Percentiles rank a stretch among this genome's conserved stretches.
Evolutionary conservation across 2,329 filamentous ascomycete genomes (phyloP).

Genomic region (Claviceps cyperi): DNA sequence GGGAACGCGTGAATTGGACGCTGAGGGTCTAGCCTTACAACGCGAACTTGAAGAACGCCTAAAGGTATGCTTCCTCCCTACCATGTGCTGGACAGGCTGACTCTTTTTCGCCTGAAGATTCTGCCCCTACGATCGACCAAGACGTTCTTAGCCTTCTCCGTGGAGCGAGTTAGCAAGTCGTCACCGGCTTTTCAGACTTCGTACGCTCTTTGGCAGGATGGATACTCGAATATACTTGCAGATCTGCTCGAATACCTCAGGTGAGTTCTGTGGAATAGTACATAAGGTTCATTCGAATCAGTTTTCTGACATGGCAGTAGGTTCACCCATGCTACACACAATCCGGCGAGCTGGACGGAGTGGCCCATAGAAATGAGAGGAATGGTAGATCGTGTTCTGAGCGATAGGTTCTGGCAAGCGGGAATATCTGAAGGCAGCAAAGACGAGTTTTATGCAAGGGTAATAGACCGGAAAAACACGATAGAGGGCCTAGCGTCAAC

Average conservation of each 20-base stretch:
- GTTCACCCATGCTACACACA: constrained; percentile 84
- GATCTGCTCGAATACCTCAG: constrained; percentile 72
- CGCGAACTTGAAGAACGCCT: constrained; percentile 62
- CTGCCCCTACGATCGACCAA: constrained; percentile 80
- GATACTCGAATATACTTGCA: constrained; percentile 70
- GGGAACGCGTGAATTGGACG: constrained; percentile 62
- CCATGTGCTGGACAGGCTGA: constrained; percentile 5
- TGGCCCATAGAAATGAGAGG: constrained; percentile 61
- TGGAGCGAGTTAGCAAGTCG: constrained; percentile 69
- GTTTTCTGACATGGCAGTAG: constrained; percentile 22
- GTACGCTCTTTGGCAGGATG: constrained; percentile 69
- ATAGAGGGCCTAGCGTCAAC: constrained; percentile 90
- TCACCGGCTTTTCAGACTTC: constrained; percentile 62
- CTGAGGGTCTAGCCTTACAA: constrained; percentile 67
- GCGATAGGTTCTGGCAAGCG: constrained; percentile 95
- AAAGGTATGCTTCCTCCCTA: constrained; percentile 30
- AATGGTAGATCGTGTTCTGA: constrained; percentile 70
- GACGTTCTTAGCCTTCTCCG: constrained; percentile 80
- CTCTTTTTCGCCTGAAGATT: constrained; percentile 24
- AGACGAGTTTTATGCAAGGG: constrained; percentile 89
- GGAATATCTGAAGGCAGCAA: constrained; percentile 92
- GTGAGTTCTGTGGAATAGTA: constrained; percentile 19
- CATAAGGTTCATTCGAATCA: neutral
- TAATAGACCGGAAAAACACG: constrained; percentile 75
- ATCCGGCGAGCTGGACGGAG: constrained; percentile 68